phyloP scores from a whole-genome alignment of 352 stramenopile genomes.

The Globisporangium cystogenes region DNA sequence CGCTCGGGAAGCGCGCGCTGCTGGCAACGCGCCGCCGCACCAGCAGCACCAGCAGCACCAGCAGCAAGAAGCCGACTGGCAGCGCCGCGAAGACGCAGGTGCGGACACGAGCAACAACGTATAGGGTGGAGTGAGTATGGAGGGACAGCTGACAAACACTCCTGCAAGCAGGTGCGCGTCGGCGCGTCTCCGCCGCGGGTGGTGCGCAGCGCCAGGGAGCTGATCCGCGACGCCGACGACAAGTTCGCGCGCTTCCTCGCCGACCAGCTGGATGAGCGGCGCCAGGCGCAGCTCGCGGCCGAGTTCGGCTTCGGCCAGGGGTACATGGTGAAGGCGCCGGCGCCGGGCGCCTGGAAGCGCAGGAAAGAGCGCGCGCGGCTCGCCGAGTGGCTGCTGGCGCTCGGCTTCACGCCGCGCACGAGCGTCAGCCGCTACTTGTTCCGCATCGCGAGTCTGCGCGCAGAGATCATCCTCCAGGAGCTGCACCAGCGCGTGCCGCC shows the following conservation, averaged over 20 bases:
- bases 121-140: neutral
- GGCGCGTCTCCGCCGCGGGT: neutral
- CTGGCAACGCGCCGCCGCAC: too few relatives aligned
- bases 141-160: neutral
- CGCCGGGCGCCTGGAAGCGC: constrained; percentile 22
- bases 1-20: neutral
- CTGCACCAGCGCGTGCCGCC: constrained; percentile 27
- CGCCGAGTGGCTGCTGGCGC: constrained; percentile 30
- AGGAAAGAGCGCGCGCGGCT: constrained; percentile 27
- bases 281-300: constrained; percentile 37
- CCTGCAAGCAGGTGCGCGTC: neutral
- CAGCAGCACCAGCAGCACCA: too few relatives aligned
- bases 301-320: constrained; percentile 56
- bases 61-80: neutral
- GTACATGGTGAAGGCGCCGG: constrained; percentile 43
- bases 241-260: constrained; percentile 53
- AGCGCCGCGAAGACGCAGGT: neutral
- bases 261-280: constrained; percentile 35
- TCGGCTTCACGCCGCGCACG: constrained; percentile 46
- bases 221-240: constrained; percentile 34
- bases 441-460: constrained; percentile 52
- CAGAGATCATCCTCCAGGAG: constrained; percentile 49
- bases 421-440: constrained; percentile 30
- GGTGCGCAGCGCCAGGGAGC: constrained; percentile 30
- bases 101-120: too few relatives aligned